Evolutionary conservation across 2,329 filamentous ascomycete genomes (phyloP), one percentile per base, ranked within the genome.

Genomic region (Chaetomium strumarium): DNA sequence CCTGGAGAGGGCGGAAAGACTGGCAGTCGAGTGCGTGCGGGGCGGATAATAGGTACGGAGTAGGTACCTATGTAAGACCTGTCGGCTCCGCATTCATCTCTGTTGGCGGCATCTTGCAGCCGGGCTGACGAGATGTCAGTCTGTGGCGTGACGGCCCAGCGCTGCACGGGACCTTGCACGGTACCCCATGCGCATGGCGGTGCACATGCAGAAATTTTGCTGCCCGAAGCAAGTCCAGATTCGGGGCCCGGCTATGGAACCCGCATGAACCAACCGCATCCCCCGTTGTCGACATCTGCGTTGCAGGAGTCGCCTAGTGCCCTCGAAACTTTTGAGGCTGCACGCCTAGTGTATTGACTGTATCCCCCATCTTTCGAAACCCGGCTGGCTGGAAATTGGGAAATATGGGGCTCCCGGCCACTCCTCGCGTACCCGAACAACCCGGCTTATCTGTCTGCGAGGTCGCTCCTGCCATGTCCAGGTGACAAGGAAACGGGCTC

Each of bases 91-190:
- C 51, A 38, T 44, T 31, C 17, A 45, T 29, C 36, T 29, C 36
- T 40, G 46, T 44, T 44, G 45, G 46, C 29, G 45, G 44, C 50
- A 53, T 53, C 51, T 53, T 45, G 51, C 51, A 53, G 45, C 11
- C 29, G 17, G n/a, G 34, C 40, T 34, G 44, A 30, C 31, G 24
- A 41, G 46, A 49, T 49, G 51, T 29, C 51, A 7, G 5, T 6
- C 39, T 37, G 45, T 52, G 45, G 41, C 40, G 40, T 55, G 53
- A 52, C 49, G 45, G 37, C 49, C 34, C 30, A 30, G 41, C 31
- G 36, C 48, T 55, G 52, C 52, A 55, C 46, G 52, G 38, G 34
- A 38, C 12, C 24, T 39, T 55, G 53, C 49, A 55, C 19, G 24
- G 45, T 44, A 39, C 20, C n/a, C 52, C 46, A 50, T 49, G 52